Percentiles rank a stretch among this genome's conserved stretches.
Conservation (phyloP, 2,329 filamentous ascomycete genomes). For the Arthrobotrys megalospora region DNA sequence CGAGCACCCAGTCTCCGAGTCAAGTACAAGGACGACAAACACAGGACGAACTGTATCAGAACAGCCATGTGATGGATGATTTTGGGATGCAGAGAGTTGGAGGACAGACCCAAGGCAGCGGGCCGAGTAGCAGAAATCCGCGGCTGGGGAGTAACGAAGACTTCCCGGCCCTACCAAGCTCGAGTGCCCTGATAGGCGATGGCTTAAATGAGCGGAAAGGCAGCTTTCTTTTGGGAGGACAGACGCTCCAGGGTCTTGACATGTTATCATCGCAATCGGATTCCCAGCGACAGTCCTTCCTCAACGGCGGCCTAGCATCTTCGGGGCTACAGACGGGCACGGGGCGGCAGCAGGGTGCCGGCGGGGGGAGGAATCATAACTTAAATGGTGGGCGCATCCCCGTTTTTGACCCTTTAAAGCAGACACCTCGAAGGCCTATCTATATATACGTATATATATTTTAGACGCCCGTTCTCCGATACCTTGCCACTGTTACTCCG, state of each 20-base stretch:
- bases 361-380: slow-evolving; percentile 38
- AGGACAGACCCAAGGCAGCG: slow-evolving; percentile 44
- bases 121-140: slow-evolving; percentile 45
- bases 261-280: slow-evolving; percentile 54
- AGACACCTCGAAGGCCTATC: slow-evolving; percentile 1
- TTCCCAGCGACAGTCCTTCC: slow-evolving; percentile 49
- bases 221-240: slow-evolving; percentile 35
- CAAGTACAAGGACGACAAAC: slow-evolving; percentile 50
- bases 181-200: slow-evolving; percentile 31
- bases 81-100: slow-evolving; percentile 54
- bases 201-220: slow-evolving; percentile 39
- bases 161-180: slow-evolving; percentile 52
- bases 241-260: slow-evolving; percentile 46
- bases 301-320: slow-evolving; percentile 38
- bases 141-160: slow-evolving; percentile 51
- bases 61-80: slow-evolving; percentile 49
- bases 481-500: too few relatives aligned
- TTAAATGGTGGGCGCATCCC: slow-evolving; percentile 41
- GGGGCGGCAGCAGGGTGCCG: slow-evolving; percentile 35
- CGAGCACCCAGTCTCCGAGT: slow-evolving; percentile 55
- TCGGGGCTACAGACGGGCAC: slow-evolving; percentile 31
- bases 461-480: not conserved
- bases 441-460: too few relatives aligned
- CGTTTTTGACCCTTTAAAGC: not conserved
- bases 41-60: slow-evolving; percentile 57